Base-by-base conservation (phyloP, 2,329 filamentous ascomycete species). In the Aspergillus felis region DNA sequence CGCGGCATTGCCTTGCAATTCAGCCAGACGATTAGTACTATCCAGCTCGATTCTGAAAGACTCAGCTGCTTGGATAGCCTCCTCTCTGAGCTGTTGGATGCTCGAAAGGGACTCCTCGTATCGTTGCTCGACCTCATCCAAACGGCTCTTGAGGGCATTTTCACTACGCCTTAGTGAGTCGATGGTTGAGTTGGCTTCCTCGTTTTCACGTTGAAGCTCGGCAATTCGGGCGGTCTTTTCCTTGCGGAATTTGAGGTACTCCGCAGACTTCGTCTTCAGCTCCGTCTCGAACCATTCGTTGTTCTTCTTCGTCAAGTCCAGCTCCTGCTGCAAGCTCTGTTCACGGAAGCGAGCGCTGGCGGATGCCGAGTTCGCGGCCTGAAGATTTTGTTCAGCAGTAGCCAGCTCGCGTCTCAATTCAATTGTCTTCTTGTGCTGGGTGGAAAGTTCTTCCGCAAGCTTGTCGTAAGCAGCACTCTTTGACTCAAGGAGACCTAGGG, bases 251-350 rank as follows among this genome's bases (percentile, higher is more conserved):
- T 92, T 96, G 64, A 93, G 84, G 50, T 91, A 87, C 71, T 99
- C 94, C 8, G 87, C 85, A 60, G 85, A 88, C 77, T 96, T 96
- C 0, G 90, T 92, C 78, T 96, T 93, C 24, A 97, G 83, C 74
- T 99, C 94, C 46, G 83, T 87, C 69, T 97, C 91, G 56, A 94
- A 88, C 90, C 92, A 99, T 66, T 97, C 93, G 63, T 91, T 90
- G 77, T 92, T 96, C 68, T 89, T 89, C 71, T 91, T 92, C 20
- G 93, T 86, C 56, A 95, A 81, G 46, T 96, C 91, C 38, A 97
- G 82, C 73, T 97, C 92, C 73, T 97, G 92, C 73, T 94, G 87
- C 12, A 97, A 79, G 29, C 87, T 89, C 70, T 97, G 91, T 72
- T 97, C 92, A 62, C 90, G 88, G 79, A 96, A 97, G 67, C 92